phyloP scores from a whole-genome alignment of 345 rosid species.

The Bruguiera parviflora region DNA sequence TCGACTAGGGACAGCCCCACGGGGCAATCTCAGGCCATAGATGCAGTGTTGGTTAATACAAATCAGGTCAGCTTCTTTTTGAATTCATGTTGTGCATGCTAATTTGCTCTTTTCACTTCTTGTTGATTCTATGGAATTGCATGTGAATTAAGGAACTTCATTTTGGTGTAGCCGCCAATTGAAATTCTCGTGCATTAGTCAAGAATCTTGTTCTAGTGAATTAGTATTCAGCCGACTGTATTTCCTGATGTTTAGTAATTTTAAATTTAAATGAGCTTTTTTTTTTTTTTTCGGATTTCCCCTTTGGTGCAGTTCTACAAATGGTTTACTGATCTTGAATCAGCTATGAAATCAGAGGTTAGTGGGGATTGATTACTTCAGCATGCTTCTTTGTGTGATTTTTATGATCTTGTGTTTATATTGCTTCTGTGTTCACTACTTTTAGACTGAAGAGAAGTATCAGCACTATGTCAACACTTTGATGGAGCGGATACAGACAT shows the following conservation, averaged over 20 bases:
- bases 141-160: not conserved
- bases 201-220: too few relatives aligned
- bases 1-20: conserved; percentile 38
- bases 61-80: conserved; percentile 47
- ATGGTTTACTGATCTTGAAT: conserved; percentile 98
- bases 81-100: not conserved
- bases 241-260: not conserved
- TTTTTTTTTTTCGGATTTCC: not conserved
- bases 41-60: conserved; percentile 80
- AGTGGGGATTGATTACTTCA: conserved; percentile 29
- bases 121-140: not conserved
- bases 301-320: conserved; percentile 66
- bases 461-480: conserved; percentile 78
- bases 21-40: conserved; percentile 62
- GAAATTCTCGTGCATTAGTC: not conserved
- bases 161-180: too few relatives aligned
- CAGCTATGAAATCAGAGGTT: conserved; percentile 98
- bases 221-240: too few relatives aligned
- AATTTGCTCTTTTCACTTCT: not conserved
- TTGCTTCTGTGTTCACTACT: conserved; percentile 16
- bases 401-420: conserved; percentile 12
- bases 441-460: conserved; percentile 91
- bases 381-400: conserved; percentile 5
- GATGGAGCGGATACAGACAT: conserved; percentile 78
- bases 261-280: not conserved